Conservation (phyloP, 192 early-diverging fungal species). For the Podila epigama region DNA sequence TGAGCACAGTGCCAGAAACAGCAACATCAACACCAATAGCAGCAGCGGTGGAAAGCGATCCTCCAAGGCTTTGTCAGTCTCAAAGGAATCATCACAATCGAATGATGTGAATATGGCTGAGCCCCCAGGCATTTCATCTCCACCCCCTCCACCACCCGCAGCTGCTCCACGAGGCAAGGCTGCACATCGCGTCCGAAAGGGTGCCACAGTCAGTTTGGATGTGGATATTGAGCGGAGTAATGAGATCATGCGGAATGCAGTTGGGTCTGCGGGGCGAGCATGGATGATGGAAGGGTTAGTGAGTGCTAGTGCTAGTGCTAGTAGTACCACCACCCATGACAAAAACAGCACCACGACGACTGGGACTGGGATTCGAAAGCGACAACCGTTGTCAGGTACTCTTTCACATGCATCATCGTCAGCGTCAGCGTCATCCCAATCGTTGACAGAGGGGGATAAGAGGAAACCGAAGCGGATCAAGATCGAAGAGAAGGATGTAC, state of each 20-base stretch:
- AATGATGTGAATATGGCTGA: background rate
- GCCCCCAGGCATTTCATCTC: background rate
- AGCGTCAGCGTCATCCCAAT: slow-evolving; percentile 2
- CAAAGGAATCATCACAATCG: no score
- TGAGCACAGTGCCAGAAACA: background rate
- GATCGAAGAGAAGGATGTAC: slow-evolving; percentile 35
- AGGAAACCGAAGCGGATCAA: slow-evolving; percentile 40
- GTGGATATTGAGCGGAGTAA: slow-evolving; percentile 36
- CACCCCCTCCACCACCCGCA: background rate
- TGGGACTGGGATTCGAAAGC: no score
- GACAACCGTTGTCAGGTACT: no score
- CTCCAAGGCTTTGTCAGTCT: background rate
- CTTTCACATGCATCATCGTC: no score
- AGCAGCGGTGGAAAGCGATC: background rate
- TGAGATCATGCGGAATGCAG: slow-evolving; percentile 9
- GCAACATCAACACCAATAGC: background rate
- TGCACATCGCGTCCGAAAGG: slow-evolving; percentile 4
- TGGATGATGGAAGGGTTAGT: slow-evolving; percentile 16
- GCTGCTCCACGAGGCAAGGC: slow-evolving; percentile 12
- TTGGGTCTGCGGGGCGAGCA: slow-evolving; percentile 4
- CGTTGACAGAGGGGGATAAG: slow-evolving; percentile 9
- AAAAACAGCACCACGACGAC: no score
- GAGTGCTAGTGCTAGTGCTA: no score
- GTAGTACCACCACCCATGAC: background rate
- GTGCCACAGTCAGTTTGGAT: slow-evolving; percentile 5